A percentile compares a stretch with the other conserved stretches of the same genome.
These are phyloP conservation scores for Coemansia sp. DNA, from an alignment of 192 early-diverging fungal species.

Conservation along the genomic window DNA sequence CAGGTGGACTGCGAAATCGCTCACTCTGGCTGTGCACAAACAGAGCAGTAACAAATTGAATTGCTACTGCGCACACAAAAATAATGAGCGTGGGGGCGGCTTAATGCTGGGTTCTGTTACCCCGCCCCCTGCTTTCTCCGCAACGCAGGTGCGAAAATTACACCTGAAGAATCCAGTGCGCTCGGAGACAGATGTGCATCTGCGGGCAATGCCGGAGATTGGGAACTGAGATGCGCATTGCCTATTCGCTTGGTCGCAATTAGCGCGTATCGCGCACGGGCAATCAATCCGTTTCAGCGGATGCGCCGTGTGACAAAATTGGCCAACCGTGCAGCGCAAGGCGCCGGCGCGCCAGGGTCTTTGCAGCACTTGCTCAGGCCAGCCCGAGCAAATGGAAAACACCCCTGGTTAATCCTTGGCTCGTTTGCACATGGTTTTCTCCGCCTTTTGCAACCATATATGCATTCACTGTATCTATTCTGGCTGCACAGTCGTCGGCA, in stretches of 20 bases:
- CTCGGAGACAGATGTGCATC: neutral
- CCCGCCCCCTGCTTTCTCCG: neutral
- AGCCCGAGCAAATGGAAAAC: neutral
- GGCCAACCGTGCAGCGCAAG: neutral
- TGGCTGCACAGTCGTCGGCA: neutral
- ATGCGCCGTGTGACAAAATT: slow-evolving; percentile 2
- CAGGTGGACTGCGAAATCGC: too few relatives aligned
- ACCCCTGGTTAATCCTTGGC: neutral
- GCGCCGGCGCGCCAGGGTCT: neutral
- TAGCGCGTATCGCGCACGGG: slow-evolving; percentile 1
- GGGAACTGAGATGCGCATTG: neutral
- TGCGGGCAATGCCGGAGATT: neutral
- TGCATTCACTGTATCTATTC: neutral
- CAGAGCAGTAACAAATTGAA: slow-evolving; percentile 7
- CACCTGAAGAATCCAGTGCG: neutral
- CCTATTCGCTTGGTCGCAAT: neutral
- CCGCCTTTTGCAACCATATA: neutral
- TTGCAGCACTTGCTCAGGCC: neutral
- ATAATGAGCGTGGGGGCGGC: neutral
- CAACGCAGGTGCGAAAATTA: neutral
- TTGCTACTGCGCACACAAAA: slow-evolving; percentile 3
- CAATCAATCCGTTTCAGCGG: neutral
- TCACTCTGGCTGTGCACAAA: too few relatives aligned
- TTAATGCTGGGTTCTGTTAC: neutral
- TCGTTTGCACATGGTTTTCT: slow-evolving; percentile 4